A percentile compares a stretch with the other conserved stretches of the same genome.
These are phyloP conservation scores for Trifolium subterraneum DNA, from an alignment of 306 rosid species.

Conservation along the genomic window DNA sequence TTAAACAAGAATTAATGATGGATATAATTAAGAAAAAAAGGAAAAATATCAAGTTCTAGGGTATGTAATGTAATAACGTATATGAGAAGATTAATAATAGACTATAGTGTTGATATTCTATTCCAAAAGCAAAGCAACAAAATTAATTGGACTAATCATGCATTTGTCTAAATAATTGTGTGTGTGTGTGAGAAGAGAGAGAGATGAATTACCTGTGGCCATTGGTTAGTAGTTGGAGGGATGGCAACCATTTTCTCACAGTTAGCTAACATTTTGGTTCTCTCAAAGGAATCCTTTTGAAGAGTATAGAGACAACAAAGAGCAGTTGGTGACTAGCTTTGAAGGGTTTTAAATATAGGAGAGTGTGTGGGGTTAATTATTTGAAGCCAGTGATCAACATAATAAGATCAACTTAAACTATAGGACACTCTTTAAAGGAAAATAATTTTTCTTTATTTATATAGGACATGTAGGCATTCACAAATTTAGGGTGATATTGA, in stretches of 20 bases:
- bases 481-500: too few species aligned
- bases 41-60: not conserved
- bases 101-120: slow-evolving; percentile 57
- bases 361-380: not conserved
- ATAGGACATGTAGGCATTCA: too few species aligned
- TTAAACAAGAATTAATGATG: not conserved
- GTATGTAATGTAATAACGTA: not conserved
- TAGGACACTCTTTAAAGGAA: too few species aligned
- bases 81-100: not conserved
- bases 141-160: slow-evolving; percentile 63
- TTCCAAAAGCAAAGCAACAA: slow-evolving; percentile 87
- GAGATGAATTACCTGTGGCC: slow-evolving; percentile 66
- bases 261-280: slow-evolving; percentile 61
- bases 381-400: slow-evolving; percentile 14
- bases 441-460: too few species aligned
- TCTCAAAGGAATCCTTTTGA: slow-evolving; percentile 57
- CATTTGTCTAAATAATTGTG: slow-evolving; percentile 61
- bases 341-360: slow-evolving; percentile 44
- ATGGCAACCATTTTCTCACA: slow-evolving; percentile 62
- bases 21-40: not conserved
- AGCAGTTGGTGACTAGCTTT: slow-evolving; percentile 18
- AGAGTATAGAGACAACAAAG: slow-evolving; percentile 62
- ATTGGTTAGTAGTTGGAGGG: slow-evolving; percentile 61
- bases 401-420: not conserved
- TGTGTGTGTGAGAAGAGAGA: slow-evolving; percentile 6